Conservation (phyloP, 257 asterid species). For the Scutellaria minor region DNA sequence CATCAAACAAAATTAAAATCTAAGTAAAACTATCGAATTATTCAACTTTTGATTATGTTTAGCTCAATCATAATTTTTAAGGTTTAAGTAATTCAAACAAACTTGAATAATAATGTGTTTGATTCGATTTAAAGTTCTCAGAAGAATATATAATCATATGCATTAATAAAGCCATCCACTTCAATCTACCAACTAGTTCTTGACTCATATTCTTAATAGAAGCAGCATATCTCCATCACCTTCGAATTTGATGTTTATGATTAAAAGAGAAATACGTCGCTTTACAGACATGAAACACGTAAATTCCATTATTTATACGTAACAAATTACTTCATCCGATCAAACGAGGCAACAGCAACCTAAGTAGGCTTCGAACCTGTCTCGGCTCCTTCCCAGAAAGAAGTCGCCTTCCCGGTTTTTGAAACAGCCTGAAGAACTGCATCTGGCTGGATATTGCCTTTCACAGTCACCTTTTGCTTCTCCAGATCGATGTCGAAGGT, state of each 20-base stretch:
- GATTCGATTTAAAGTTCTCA: too few relatives aligned
- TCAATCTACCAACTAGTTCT: too few relatives aligned
- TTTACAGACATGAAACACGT: slow-evolving; percentile 16
- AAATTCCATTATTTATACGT: not conserved
- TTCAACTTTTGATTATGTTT: too few relatives aligned
- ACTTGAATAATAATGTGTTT: too few relatives aligned
- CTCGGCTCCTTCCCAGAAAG: slow-evolving; percentile 73
- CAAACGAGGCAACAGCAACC: slow-evolving; percentile 40
- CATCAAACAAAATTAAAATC: too few relatives aligned
- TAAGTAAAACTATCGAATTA: too few relatives aligned
- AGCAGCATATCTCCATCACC: not conserved
- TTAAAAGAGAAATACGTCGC: not conserved
- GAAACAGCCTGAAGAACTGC: slow-evolving; percentile 78
- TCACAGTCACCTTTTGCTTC: slow-evolving; percentile 83
- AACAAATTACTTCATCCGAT: slow-evolving; percentile 19
- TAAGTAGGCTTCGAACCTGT: slow-evolving; percentile 41
- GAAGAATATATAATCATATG: too few relatives aligned
- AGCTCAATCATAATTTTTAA: too few relatives aligned
- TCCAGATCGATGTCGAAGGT: slow-evolving; percentile 71
- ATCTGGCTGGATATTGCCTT: slow-evolving; percentile 71
- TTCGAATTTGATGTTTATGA: not conserved
- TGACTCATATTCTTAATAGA: not conserved
- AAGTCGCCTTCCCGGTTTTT: slow-evolving; percentile 80
- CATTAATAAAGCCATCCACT: too few relatives aligned
- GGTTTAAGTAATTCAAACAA: too few relatives aligned